Evolutionary conservation across 2,329 filamentous ascomycete species (phyloP), one percentile per base, ranked within the genome.

Genomic region (Neofusicoccum umdonicola): DNA sequence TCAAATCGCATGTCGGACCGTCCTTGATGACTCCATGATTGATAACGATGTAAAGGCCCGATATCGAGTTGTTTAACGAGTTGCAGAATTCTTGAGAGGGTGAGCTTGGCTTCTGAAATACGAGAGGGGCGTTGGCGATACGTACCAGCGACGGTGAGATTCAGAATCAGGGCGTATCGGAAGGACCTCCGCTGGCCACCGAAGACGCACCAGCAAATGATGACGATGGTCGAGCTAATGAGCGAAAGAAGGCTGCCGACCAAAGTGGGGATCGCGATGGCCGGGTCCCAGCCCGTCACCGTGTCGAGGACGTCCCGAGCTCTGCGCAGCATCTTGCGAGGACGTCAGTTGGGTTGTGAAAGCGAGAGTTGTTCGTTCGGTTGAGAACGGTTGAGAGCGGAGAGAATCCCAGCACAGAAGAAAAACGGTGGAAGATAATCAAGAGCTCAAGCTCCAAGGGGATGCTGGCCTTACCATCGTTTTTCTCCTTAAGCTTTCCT

Each of bases 31-130:
- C 39, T 27, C 66, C 68, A 0, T 67, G 66, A 27, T 73, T 69
- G 5, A 67, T 67, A 3, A 79, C 69, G n/a, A 75, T 74, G 50
- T 76, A 70, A 27, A 76, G 69, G 22, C 80, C 80, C 1, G 80
- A 81, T 17, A 80, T 70, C 3, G 76, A 74, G 67, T 82, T 81
- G 70, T 80, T 80, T 11, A 77, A 66, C 41, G 76, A 76, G 67
- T 82, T 82, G 44, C 79, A 73, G 61, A 75, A 76, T 63, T 80
- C 79, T 80, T 63, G 35, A 51, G 78, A 4, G 11, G 13, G 27
- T 65, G 44, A 34, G 48, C 39, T 35, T 44, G 11, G 15, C 7
- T 27, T 48, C 17, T 34, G 3, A 4, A 45, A 34, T 37, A 27
- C 27, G 27, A 31, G 27, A 31, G 27, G 5, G 19, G 3, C 11